Conservation (phyloP, 169 alveolate species). For the Prorocentrum cordatum region DNA sequence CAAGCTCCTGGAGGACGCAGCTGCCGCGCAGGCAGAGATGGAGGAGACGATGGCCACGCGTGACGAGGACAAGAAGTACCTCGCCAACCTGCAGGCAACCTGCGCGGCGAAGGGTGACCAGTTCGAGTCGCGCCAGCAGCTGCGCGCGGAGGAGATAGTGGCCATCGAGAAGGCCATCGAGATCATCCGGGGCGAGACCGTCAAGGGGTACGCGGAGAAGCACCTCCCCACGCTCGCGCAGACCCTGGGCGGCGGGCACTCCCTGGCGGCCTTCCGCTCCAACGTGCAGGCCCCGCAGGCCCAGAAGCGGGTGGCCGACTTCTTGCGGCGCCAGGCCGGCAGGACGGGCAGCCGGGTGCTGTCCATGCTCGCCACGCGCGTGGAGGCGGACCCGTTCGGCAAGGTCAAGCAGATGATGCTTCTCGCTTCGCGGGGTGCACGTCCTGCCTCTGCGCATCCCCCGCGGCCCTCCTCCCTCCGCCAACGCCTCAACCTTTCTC, state of each 20-base stretch:
- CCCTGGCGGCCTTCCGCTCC: background rate
- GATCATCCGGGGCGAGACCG: background rate
- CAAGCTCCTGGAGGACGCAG: background rate
- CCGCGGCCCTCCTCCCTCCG: background rate
- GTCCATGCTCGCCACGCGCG: conserved; percentile 16
- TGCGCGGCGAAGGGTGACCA: background rate
- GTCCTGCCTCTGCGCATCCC: background rate
- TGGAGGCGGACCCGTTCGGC: conserved; percentile 29
- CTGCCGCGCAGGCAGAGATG: background rate
- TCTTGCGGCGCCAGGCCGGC: background rate
- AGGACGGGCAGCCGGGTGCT: background rate
- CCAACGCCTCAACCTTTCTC: background rate
- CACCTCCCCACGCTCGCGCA: background rate
- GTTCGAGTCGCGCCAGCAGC: background rate
- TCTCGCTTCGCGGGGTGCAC: background rate
- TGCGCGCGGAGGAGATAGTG: background rate
- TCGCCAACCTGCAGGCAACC: background rate
- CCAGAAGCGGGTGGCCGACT: background rate
- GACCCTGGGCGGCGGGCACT: background rate
- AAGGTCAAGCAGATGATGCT: conserved; percentile 32
- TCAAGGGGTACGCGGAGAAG: background rate
- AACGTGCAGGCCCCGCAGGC: no score
- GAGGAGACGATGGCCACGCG: background rate
- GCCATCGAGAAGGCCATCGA: background rate
- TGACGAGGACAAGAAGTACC: background rate